These are phyloP conservation scores for Aspergillus cavernicola DNA, from an alignment of 495 filamentous ascomycete species.

Conservation along the genomic window DNA sequence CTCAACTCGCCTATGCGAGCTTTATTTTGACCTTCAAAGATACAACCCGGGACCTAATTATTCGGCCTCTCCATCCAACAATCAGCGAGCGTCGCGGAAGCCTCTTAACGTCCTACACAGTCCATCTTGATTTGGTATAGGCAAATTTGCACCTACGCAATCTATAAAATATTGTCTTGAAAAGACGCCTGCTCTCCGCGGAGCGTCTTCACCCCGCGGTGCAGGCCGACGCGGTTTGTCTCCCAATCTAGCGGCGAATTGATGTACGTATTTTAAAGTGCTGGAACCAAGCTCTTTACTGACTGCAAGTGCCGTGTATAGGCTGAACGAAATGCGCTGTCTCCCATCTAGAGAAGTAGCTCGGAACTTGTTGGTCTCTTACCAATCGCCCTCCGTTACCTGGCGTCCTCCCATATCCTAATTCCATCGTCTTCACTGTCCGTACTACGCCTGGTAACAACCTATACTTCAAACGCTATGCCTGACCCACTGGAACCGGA, in stretches of 20 bases:
- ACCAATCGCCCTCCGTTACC: slow-evolving; percentile 14
- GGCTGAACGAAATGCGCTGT: slow-evolving; percentile 33
- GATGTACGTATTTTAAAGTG: slow-evolving; percentile 12
- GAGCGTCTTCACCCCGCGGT: slow-evolving; percentile 10
- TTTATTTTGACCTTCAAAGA: too few relatives aligned
- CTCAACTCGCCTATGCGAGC: background rate
- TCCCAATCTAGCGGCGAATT: slow-evolving; percentile 5
- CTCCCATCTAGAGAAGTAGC: slow-evolving; percentile 20
- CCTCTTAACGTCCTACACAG: too few relatives aligned
- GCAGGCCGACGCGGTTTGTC: slow-evolving; percentile 18
- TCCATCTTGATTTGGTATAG: background rate
- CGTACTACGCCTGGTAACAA: too few relatives aligned
- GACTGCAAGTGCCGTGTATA: background rate
- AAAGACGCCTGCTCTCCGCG: slow-evolving; percentile 10
- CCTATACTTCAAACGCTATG: slow-evolving; percentile 31
- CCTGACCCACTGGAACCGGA: slow-evolving; percentile 37
- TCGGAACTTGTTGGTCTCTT: slow-evolving; percentile 20
- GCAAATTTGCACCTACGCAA: background rate
- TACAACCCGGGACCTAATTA: too few relatives aligned
- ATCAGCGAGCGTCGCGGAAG: too few relatives aligned
- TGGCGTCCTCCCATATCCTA: slow-evolving; percentile 25
- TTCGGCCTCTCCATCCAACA: too few relatives aligned
- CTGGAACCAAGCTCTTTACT: background rate
- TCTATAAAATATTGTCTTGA: background rate
- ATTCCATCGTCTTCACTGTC: slow-evolving; percentile 1